Base-by-base conservation (phyloP, 2,329 filamentous ascomycete genomes). In the Ophiostoma ips region DNA sequence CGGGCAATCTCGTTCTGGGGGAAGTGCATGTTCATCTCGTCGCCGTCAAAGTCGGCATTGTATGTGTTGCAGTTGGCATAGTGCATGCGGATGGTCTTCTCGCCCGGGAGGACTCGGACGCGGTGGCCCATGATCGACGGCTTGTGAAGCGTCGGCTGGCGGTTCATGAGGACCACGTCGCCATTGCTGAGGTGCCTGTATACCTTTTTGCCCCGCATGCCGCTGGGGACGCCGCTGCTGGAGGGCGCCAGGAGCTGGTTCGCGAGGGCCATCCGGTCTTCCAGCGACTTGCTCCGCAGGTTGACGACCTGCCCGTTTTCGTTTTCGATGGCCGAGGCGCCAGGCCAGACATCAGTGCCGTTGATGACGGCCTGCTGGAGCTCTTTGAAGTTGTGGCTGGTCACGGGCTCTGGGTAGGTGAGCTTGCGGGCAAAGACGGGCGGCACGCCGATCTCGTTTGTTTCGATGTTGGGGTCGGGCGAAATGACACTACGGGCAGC, bases 21-120 rank as follows among this genome's bases (percentile, higher is more conserved):
- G 61, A 98, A 96, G 67, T 98, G 92, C 89, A 98, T 94, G 65
- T 98, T 98, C 92, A 98, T 98, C 66, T 98, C 92, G 63, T 98
- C 92, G 65, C 92, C 92, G 61, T 98, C 94, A 62, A 98, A 98
- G 73, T 98, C 92, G 31, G 92, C 92, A 60, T 98, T 98, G 73
- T 98, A 98, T 0, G 92, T 95, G 62, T 98, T 98, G 66, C 92
- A 96, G 65, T 98, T 98, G 60, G 92, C 90, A 68, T 98, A 98
- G 70, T 98, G 92, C 90, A 98, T 96, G 57, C 92, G 88, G 63
- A 98, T 89, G 0, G 92, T 96, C 68, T 94, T 94, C 65, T 98
- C 94, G 34, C 88, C 89, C 0, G 87, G 86, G 16, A 98, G 70
- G 6, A 98, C 90, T 53, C 89, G 80, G 48, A 92, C 92, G 59